phyloP scores from a whole-genome alignment of 805 yeast genomes.

The Maudiozyma serrabonitensis region DNA sequence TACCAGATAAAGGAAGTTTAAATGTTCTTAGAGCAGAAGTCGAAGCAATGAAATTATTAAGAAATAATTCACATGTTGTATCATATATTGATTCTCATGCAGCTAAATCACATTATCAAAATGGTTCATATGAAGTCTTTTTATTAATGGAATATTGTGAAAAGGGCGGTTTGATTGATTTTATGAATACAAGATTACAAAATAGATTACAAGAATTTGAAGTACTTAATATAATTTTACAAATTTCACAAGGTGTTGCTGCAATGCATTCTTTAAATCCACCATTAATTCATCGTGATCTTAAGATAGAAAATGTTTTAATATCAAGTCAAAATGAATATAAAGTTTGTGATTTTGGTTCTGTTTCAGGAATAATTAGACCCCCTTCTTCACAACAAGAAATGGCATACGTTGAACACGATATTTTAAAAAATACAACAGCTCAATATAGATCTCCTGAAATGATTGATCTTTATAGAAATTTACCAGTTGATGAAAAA shows the following conservation, averaged over 20 bases:
- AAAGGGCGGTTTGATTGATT: constrained; percentile 65
- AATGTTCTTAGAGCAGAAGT: constrained; percentile 87
- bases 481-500: constrained; percentile 69
- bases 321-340: constrained; percentile 47
- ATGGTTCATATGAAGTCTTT: constrained; percentile 64
- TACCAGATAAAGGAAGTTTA: constrained; percentile 79
- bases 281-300: constrained; percentile 68
- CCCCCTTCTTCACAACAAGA: constrained; percentile 58
- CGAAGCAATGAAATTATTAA: constrained; percentile 87
- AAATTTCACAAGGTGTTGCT: constrained; percentile 63
- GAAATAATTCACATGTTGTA: constrained; percentile 73
- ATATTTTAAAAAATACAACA: constrained; percentile 69
- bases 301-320: constrained; percentile 73
- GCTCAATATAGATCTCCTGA: constrained; percentile 83
- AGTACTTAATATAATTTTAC: constrained; percentile 56
- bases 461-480: constrained; percentile 63
- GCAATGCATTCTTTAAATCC: constrained; percentile 68
- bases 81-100: constrained; percentile 95
- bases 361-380: constrained; percentile 55
- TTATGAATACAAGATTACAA: constrained; percentile 64
- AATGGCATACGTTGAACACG: constrained; percentile 49
- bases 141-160: constrained; percentile 74
- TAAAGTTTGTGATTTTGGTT: constrained; percentile 77
- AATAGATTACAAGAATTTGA: constrained; percentile 61
- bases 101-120: constrained; percentile 44